Percentiles rank a stretch among this genome's conserved stretches.
Evolutionary conservation across 495 filamentous ascomycete species (phyloP).

Genomic region (Aspergillus coremiiformis): DNA sequence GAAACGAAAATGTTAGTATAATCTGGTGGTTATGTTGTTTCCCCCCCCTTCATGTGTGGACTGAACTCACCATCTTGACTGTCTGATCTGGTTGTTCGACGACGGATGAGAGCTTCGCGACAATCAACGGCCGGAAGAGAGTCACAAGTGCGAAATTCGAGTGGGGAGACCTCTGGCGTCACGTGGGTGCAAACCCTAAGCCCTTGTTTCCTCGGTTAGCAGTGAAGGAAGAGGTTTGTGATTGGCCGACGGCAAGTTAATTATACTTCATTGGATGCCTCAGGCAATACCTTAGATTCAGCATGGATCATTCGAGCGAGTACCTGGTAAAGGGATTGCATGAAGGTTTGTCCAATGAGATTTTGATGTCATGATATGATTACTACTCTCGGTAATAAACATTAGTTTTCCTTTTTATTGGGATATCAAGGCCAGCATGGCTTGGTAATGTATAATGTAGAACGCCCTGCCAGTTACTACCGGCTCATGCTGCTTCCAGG

Average conservation of each 20-base stretch:
- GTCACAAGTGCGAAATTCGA: slow-evolving; percentile 41
- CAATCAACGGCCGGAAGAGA: slow-evolving; percentile 19
- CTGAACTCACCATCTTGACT: slow-evolving; percentile 44
- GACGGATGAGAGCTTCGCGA: slow-evolving; percentile 30
- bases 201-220: slow-evolving; percentile 31
- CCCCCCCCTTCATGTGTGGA: neutral
- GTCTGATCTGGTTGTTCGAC: slow-evolving; percentile 42
- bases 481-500: slow-evolving; percentile 16
- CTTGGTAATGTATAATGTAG: neutral
- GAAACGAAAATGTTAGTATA: slow-evolving; percentile 19
- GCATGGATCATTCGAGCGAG: no score
- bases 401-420: no score
- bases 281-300: no score
- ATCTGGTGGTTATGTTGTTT: neutral
- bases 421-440: neutral
- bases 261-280: neutral
- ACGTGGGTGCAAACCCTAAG: slow-evolving; percentile 33
- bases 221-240: neutral
- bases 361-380: neutral
- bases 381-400: no score
- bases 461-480: neutral
- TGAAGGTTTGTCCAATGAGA: no score
- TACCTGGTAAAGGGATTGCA: no score
- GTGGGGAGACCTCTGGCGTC: slow-evolving; percentile 38
- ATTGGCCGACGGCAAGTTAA: slow-evolving; percentile 11